phyloP scores from a whole-genome alignment of 495 filamentous ascomycete species.

The Tetracladium marchalianum region DNA sequence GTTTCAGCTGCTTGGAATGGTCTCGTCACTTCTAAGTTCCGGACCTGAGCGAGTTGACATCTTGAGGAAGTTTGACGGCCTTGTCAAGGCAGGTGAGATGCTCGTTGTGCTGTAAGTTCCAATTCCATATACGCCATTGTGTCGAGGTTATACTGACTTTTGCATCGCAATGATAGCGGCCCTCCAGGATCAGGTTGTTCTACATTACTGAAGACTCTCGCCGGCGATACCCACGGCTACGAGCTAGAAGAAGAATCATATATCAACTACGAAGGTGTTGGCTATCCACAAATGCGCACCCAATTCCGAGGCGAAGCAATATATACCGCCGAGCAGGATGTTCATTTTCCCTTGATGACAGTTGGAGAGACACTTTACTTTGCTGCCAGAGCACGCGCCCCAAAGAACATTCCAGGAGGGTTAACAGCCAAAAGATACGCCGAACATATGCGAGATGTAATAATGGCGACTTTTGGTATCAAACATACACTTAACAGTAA shows the following conservation, averaged over 20 bases:
- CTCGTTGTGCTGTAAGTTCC: conserved; percentile 75
- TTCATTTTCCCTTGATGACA: conserved; percentile 66
- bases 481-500: conserved; percentile 61
- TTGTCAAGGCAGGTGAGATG: conserved; percentile 70
- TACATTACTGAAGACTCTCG: conserved; percentile 69
- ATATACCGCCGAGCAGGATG: conserved; percentile 66
- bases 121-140: conserved; percentile 63
- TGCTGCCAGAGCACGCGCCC: conserved; percentile 54
- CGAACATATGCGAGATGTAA: conserved; percentile 48
- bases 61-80: conserved; percentile 36
- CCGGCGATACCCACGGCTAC: conserved; percentile 65
- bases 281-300: conserved; percentile 24
- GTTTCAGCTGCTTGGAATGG: not conserved
- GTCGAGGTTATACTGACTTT: conserved; percentile 67
- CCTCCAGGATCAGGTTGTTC: conserved; percentile 44
- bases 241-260: conserved; percentile 53
- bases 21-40: conserved; percentile 10
- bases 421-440: conserved; percentile 27
- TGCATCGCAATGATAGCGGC: conserved; percentile 2
- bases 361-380: conserved; percentile 68
- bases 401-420: conserved; percentile 27
- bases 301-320: conserved; percentile 60
- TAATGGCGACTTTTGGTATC: conserved; percentile 63
- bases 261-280: conserved; percentile 62
- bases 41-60: conserved; percentile 25